These are phyloP conservation scores for Cryphonectria radicalis DNA, from an alignment of 2,329 filamentous ascomycete species.

Conservation along the genomic window DNA sequence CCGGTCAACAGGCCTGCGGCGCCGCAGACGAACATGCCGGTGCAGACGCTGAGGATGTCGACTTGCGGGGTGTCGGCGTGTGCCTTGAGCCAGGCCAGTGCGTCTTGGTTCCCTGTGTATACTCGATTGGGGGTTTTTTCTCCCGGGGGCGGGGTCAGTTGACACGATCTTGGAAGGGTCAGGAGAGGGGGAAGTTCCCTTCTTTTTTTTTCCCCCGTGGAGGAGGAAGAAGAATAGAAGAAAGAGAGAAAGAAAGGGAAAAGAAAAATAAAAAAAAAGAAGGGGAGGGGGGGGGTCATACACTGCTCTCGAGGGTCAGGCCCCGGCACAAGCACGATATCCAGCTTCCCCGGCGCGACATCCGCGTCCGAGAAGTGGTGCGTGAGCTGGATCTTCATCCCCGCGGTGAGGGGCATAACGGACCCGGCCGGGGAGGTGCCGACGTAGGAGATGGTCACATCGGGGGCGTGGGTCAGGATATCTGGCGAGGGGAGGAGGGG, in stretches of 20 bases:
- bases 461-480: conserved; percentile 47
- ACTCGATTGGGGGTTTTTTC: too few relatives aligned
- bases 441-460: conserved; percentile 52
- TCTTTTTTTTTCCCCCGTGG: background rate
- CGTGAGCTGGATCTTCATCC: conserved; percentile 44
- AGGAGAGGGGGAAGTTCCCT: background rate
- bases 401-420: conserved; percentile 48
- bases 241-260: background rate
- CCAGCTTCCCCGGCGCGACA: conserved; percentile 55
- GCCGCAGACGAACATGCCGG: conserved; percentile 53
- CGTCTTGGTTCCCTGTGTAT: conserved; percentile 35
- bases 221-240: background rate
- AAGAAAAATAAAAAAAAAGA: too few relatives aligned
- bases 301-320: conserved; percentile 46
- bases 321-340: conserved; percentile 56
- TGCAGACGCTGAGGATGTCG: conserved; percentile 57
- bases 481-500: conserved; percentile 40
- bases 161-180: background rate
- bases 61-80: conserved; percentile 46
- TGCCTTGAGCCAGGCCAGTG: conserved; percentile 47
- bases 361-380: conserved; percentile 49
- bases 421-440: conserved; percentile 41
- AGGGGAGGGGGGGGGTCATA: background rate
- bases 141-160: background rate
- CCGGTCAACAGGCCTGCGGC: conserved; percentile 50